Base-by-base conservation (phyloP, 257 asterid species). In the Nicotiana sylvestris region DNA sequence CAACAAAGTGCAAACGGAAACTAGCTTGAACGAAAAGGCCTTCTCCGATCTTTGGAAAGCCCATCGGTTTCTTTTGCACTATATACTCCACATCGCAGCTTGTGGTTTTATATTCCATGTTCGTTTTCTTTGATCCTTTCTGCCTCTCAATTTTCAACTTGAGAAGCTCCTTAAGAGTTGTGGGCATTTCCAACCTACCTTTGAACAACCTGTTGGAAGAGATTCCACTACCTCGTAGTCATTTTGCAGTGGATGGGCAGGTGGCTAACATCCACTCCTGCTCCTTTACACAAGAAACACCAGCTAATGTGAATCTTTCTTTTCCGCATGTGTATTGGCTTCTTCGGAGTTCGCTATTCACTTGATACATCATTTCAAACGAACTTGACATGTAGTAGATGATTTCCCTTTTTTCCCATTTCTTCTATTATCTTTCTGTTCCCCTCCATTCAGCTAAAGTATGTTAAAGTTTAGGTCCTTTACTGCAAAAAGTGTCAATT, bases 241-340 rank as follows among this genome's bases (percentile, higher is more conserved):
- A 76, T 76, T 70, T 76, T 76, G 64, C 62, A 49, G 80, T 0
- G 64, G 62, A 74, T 27, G 62, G 29, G 80, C 64, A 16, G 46
- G 80, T 76, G 46, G 64, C 62, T 51, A 51, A 51, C 80, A 76
- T 76, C 80, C 80, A 27, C 46, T 49, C 62, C 2, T 51, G 43
- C 80, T 27, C 16, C 64, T 74, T 74, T 51, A 27, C n/a, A 74
- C 43, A 51, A 51, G 64, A 49, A 25, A 74, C 9, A 27, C 80
- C 62, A 74, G 80, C 80, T 74, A 74, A 74, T 27, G 53, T 74
- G 43, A 49, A 51, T 4, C 16, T 51, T 16, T 76, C 62, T 76
- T 15, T 76, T 51, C 64, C 64, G 16, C 64, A 76, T 74, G 25
- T 27, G 16, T 51, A 25, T 51, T 25, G 37, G 21, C 7, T 16